phyloP scores from a whole-genome alignment of 306 rosid species.

The Fragaria ananassa region DNA sequence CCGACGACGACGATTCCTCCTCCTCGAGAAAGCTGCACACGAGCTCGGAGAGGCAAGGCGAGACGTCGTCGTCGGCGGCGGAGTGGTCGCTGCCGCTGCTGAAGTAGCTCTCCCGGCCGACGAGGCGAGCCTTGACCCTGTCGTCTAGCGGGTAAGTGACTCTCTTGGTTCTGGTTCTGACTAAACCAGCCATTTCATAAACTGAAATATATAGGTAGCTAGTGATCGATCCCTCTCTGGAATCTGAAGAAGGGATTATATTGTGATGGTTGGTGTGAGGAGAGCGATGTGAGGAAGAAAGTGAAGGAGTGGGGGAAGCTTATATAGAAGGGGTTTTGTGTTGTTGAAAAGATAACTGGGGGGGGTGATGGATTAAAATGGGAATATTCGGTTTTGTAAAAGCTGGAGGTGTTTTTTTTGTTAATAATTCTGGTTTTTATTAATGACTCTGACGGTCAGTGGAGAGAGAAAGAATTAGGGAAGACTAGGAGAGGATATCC shows the following conservation, averaged over 20 bases:
- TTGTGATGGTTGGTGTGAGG: background rate
- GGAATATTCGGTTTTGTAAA: slow-evolving; percentile 30
- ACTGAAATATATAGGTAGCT: background rate
- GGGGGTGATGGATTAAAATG: background rate
- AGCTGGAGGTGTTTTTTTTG: background rate
- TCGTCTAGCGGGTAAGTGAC: slow-evolving; percentile 69
- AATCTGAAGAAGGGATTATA: background rate
- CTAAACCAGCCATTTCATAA: slow-evolving; percentile 29
- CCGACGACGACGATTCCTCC: background rate
- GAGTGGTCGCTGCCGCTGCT: slow-evolving; percentile 91
- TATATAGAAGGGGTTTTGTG: background rate
- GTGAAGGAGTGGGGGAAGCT: background rate
- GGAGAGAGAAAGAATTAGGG: background rate
- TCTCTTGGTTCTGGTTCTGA: slow-evolving; percentile 46
- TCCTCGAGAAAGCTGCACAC: slow-evolving; percentile 56
- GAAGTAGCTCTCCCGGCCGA: slow-evolving; percentile 32
- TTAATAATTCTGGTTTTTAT: background rate
- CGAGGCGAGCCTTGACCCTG: slow-evolving; percentile 56
- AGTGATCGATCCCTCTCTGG: background rate
- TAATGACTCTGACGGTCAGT: background rate
- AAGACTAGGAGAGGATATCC: slow-evolving; percentile 10
- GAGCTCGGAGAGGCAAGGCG: slow-evolving; percentile 65
- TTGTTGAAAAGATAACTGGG: background rate
- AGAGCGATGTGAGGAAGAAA: background rate
- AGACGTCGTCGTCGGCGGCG: slow-evolving; percentile 30